Percentiles rank a stretch among this genome's conserved stretches.
These are phyloP conservation scores for Discostella pseudostelligera DNA, from an alignment of 108 stramenopile genomes.

Conservation along the genomic window DNA sequence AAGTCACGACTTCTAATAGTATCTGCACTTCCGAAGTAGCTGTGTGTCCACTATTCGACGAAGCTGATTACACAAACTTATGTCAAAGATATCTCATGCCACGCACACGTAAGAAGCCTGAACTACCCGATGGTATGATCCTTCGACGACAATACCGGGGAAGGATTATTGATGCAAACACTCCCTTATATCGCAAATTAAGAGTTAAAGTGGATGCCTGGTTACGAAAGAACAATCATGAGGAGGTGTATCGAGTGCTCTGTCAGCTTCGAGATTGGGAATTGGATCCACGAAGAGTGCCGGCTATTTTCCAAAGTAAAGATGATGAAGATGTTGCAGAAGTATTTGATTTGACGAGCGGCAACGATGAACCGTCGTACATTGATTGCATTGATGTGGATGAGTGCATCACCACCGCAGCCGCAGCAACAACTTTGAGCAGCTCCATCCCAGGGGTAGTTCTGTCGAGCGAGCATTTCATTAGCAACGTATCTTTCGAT, in stretches of 20 bases:
- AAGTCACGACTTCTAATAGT: constrained; percentile 1
- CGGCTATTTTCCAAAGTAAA: constrained; percentile 5
- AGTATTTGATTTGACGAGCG: constrained; percentile 23
- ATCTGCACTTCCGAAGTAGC: neutral
- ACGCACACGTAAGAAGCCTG: constrained; percentile 9
- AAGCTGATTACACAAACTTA: constrained; percentile 18
- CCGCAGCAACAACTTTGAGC: neutral
- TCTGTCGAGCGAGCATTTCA: neutral
- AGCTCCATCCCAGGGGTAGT: neutral
- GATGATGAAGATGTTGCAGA: constrained; percentile 11
- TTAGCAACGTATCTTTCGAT: neutral
- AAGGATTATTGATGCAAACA: constrained; percentile 24
- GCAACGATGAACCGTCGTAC: neutral
- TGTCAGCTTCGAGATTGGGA: constrained; percentile 28
- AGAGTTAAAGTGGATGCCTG: constrained; percentile 16
- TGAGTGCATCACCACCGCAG: neutral
- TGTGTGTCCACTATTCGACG: neutral
- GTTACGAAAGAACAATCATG: constrained; percentile 5
- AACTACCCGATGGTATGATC: constrained; percentile 25
- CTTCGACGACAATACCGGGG: constrained; percentile 14
- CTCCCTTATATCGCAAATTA: constrained; percentile 13
- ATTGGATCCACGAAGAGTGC: constrained; percentile 20
- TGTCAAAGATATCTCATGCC: constrained; percentile 27
- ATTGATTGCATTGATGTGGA: constrained; percentile 24
- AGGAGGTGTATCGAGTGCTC: constrained; percentile 25